Evolutionary conservation across 2,329 filamentous ascomycete species (phyloP).

Genomic region (Thelonectria olida): DNA sequence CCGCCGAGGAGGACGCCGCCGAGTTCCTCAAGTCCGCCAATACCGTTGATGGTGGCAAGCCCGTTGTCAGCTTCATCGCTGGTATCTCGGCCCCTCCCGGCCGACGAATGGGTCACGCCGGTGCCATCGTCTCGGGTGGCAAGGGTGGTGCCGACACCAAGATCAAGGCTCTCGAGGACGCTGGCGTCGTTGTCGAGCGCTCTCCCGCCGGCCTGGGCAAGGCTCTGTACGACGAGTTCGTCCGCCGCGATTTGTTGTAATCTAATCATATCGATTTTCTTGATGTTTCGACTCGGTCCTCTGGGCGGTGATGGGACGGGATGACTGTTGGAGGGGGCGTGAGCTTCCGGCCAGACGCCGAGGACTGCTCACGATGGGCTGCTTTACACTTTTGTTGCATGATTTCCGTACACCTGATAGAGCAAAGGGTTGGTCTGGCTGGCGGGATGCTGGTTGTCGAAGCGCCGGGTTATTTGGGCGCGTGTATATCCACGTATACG

Average conservation of each 20-base stretch:
- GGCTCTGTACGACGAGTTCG: conserved; percentile 93
- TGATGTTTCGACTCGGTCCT: conserved; percentile 21
- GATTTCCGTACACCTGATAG: conserved; percentile 47
- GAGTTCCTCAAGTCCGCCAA: conserved; percentile 95
- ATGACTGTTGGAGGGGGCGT: conserved; percentile 25
- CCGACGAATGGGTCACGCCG: conserved; percentile 97
- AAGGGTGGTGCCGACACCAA: conserved; percentile 99
- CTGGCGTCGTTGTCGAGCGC: conserved; percentile 95
- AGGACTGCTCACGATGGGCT: conserved; percentile 39
- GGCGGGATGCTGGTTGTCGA: conserved; percentile 38
- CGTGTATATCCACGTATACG: conserved; percentile 36
- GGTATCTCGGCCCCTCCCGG: conserved; percentile 97
- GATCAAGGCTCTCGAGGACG: conserved; percentile 91
- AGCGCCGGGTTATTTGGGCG: conserved; percentile 35
- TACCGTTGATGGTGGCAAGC: conserved; percentile 84
- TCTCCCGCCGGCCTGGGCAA: conserved; percentile 93
- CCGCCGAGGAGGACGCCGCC: conserved; percentile 96
- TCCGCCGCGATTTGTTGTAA: conserved; percentile 95
- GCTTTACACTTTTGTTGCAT: conserved; percentile 41
- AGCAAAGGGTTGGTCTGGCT: conserved; percentile 43
- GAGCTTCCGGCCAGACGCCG: conserved; percentile 30
- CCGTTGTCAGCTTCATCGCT: conserved; percentile 97
- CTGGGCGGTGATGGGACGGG: conserved; percentile 22
- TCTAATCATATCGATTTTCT: conserved; percentile 25
- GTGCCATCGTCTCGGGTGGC: conserved; percentile 95